Evolutionary conservation across 495 filamentous ascomycete genomes (phyloP).

Genomic region (Xylaria intraflava): DNA sequence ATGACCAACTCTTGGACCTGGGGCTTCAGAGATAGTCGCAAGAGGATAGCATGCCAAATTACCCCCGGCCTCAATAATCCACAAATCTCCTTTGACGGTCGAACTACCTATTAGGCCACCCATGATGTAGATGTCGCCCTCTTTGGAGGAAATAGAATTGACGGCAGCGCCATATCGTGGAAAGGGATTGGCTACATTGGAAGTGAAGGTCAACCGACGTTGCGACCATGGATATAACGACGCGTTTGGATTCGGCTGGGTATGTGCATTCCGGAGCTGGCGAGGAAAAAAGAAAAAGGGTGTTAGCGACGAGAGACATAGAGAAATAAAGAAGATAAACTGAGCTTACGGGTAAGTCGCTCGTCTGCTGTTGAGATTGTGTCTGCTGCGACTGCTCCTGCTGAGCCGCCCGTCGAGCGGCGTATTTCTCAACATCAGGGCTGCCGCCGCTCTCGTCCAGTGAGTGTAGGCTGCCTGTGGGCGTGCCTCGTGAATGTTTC

Average conservation of each 20-base stretch:
- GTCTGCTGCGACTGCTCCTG: conserved; percentile 25
- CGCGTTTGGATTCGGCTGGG: conserved; percentile 38
- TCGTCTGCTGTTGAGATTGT: conserved; percentile 24
- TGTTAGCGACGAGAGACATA: conserved; percentile 10
- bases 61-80: conserved; percentile 92
- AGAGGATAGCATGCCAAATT: conserved; percentile 87
- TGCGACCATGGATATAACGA: conserved; percentile 96
- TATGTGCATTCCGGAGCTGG: conserved; percentile 43
- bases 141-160: conserved; percentile 86
- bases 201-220: conserved; percentile 75
- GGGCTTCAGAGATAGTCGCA: conserved; percentile 84
- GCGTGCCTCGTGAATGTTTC: conserved; percentile 45
- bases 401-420: conserved; percentile 31
- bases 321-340: neutral
- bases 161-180: conserved; percentile 96
- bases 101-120: conserved; percentile 90
- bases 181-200: conserved; percentile 79
- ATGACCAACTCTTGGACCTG: conserved; percentile 93
- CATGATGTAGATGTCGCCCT: conserved; percentile 97
- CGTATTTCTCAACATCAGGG: conserved; percentile 42
- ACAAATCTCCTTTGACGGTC: conserved; percentile 92
- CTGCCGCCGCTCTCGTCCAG: conserved; percentile 44
- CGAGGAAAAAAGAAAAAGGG: neutral
- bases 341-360: conserved; percentile 45
- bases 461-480: conserved; percentile 50